Evolutionary conservation across 805 yeast genomes (phyloP).

Genomic region (Kuraishia borneana): DNA sequence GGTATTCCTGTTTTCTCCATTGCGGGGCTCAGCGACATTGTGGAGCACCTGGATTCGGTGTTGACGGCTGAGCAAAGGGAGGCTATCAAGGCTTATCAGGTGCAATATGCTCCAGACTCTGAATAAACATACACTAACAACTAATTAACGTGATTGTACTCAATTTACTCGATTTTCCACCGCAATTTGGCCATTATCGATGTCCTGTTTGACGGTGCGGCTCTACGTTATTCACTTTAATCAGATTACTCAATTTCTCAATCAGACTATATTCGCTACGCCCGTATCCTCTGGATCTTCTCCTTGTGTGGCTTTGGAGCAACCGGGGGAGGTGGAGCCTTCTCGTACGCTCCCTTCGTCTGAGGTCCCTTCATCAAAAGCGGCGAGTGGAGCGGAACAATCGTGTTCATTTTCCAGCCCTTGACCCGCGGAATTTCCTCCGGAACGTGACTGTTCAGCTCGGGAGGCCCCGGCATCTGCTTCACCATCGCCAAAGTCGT

Average conservation of each 20-base stretch:
- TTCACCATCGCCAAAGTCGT: constrained; percentile 56
- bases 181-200: too few relatives aligned
- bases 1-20: constrained; percentile 79
- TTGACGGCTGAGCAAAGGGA: constrained; percentile 47
- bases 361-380: constrained; percentile 77
- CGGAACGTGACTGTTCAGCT: constrained; percentile 42
- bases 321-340: constrained; percentile 30
- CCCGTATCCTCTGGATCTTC: constrained; percentile 53
- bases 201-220: too few relatives aligned
- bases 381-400: constrained; percentile 81
- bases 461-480: constrained; percentile 57
- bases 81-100: constrained; percentile 48
- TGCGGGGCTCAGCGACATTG: constrained; percentile 65
- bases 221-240: too few relatives aligned
- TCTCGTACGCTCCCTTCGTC: constrained; percentile 57
- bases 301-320: constrained; percentile 36
- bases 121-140: constrained; percentile 2
- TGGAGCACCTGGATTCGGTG: constrained; percentile 42
- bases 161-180: background rate
- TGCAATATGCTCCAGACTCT: constrained; percentile 30
- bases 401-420: constrained; percentile 76
- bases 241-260: background rate
- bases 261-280: constrained; percentile 12
- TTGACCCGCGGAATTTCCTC: constrained; percentile 64
- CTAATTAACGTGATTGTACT: background rate